These are phyloP conservation scores for Mortierella sp. DNA, from an alignment of 371 early-diverging fungal species.

Conservation along the genomic window DNA sequence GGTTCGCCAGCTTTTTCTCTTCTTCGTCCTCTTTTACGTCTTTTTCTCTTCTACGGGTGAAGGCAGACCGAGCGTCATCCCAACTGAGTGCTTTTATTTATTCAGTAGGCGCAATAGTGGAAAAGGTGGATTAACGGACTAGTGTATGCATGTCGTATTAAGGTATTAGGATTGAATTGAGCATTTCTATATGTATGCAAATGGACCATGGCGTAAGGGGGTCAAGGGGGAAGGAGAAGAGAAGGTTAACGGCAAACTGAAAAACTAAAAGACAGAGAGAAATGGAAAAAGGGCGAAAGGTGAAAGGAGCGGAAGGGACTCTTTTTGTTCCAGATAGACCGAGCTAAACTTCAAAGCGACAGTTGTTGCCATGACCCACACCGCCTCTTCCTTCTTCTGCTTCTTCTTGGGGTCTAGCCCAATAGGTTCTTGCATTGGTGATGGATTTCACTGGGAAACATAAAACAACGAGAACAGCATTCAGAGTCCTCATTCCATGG, in stretches of 20 bases:
- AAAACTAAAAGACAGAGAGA: neutral
- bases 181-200: no score
- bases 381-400: neutral
- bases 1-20: no score
- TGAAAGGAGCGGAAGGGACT: neutral
- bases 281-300: slow-evolving; percentile 14
- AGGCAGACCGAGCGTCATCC: no score
- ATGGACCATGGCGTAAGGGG: neutral
- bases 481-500: neutral
- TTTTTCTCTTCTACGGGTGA: no score
- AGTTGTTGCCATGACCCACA: neutral
- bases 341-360: neutral
- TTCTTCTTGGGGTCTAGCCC: neutral
- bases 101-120: no score
- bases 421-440: neutral
- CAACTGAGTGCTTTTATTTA: no score
- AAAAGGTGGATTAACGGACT: no score
- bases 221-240: neutral
- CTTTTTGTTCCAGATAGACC: neutral
- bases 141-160: no score
- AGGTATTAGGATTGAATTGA: no score
- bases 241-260: neutral
- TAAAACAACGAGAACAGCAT: neutral
- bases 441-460: neutral
- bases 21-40: no score